A percentile compares a stretch with the other conserved stretches of the same genome.
Conservation (phyloP, 768 basidiomycete species). For the Lactarius hatsudake region DNA sequence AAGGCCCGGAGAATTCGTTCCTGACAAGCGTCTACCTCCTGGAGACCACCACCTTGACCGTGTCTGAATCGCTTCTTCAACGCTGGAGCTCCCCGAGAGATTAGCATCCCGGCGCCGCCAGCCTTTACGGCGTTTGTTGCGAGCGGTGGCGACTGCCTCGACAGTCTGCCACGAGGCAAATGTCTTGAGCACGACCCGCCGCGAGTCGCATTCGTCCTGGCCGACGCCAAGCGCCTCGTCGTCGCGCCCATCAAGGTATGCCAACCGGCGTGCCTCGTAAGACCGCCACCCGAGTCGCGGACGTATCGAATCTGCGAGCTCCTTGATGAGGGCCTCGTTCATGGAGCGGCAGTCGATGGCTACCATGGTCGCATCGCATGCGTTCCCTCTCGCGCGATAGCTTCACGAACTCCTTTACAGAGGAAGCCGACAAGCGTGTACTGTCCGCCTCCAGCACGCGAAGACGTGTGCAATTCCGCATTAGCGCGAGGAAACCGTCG, state of each 20-base stretch:
- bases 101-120: constrained; percentile 43
- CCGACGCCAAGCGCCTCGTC: constrained; percentile 63
- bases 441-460: constrained; percentile 74
- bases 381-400: constrained; percentile 46
- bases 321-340: constrained; percentile 58
- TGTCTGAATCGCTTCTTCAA: constrained; percentile 29
- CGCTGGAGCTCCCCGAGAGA: constrained; percentile 35
- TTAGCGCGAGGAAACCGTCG: constrained; percentile 59
- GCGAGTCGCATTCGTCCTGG: constrained; percentile 79
- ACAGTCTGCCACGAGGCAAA: constrained; percentile 88
- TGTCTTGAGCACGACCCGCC: constrained; percentile 72
- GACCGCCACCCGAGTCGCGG: constrained; percentile 72
- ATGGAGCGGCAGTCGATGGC: constrained; percentile 77
- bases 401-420: constrained; percentile 67
- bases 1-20: constrained; percentile 49
- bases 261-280: constrained; percentile 67
- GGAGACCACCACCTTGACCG: constrained; percentile 53
- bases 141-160: constrained; percentile 63
- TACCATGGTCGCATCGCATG: constrained; percentile 53
- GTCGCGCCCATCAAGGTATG: constrained; percentile 70
- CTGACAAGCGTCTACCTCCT: constrained; percentile 47
- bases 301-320: constrained; percentile 55
- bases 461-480: constrained; percentile 60
- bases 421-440: constrained; percentile 61
- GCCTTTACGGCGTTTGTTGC: constrained; percentile 63